phyloP scores from a whole-genome alignment of 1,284 basidiomycete genomes.

The Chalciporus sp. region DNA sequence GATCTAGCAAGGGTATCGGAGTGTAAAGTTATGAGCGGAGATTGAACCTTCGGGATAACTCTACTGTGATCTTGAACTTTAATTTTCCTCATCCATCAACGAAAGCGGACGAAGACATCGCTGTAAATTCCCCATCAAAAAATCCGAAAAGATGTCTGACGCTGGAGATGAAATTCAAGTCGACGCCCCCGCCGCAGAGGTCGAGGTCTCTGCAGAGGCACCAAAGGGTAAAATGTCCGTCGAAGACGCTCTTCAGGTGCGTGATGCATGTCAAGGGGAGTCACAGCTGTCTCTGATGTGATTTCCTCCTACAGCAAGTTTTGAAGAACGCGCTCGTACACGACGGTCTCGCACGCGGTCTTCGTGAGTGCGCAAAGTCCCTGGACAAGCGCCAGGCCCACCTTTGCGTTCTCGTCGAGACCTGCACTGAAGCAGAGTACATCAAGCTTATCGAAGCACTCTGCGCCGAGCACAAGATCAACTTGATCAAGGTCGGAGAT shows the following conservation, averaged over 20 bases:
- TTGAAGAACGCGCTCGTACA: constrained; percentile 96
- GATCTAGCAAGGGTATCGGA: constrained; percentile 20
- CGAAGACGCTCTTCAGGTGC: constrained; percentile 95
- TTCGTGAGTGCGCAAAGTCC: constrained; percentile 97
- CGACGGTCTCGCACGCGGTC: constrained; percentile 97
- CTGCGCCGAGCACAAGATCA: constrained; percentile 99
- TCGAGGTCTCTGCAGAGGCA: constrained; percentile 81
- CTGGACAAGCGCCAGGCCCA: constrained; percentile 99
- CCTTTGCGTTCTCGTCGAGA: constrained; percentile 98
- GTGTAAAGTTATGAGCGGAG: constrained; percentile 49
- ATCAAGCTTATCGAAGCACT: constrained; percentile 99
- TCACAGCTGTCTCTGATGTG: constrained; percentile 1
- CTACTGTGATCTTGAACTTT: constrained; percentile 42
- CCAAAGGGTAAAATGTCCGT: constrained; percentile 95
- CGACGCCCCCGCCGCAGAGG: constrained; percentile 74
- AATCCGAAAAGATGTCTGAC: constrained; percentile 86
- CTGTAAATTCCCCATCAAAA: constrained; percentile 28
- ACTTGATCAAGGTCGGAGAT: constrained; percentile 98
- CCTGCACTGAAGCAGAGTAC: constrained; percentile 98
- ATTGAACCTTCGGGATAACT: constrained; percentile 36
- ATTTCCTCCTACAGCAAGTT: constrained; percentile 65
- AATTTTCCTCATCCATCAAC: constrained; percentile 66
- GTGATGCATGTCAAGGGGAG: constrained; percentile 16
- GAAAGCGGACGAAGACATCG: constrained; percentile 92
- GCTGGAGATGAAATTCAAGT: constrained; percentile 94